These are phyloP conservation scores for Skeletonema grethae DNA, from an alignment of 108 stramenopile genomes.

Conservation along the genomic window DNA sequence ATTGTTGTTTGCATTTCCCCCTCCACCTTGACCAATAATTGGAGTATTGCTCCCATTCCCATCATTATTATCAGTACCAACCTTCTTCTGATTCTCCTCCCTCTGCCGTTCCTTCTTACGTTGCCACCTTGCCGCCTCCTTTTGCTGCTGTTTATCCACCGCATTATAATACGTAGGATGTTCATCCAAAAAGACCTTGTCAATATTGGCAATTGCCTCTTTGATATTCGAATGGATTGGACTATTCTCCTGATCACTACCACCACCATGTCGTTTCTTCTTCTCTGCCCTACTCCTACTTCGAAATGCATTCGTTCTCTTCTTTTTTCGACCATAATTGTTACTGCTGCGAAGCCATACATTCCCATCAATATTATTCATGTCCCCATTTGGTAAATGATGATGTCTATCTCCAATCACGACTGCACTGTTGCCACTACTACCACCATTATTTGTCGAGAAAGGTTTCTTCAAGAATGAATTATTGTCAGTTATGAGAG, in stretches of 20 bases:
- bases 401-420: constrained; percentile 11
- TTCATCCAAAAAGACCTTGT: constrained; percentile 26
- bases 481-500: not conserved
- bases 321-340: not conserved
- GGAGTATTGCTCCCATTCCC: not conserved
- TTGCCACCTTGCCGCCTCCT: not conserved
- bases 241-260: not conserved
- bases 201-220: constrained; percentile 38
- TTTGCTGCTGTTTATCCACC: not conserved
- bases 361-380: constrained; percentile 1
- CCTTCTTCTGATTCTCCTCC: not conserved
- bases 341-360: not conserved
- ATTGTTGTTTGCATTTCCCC: not conserved
- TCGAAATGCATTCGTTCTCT: not conserved
- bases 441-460: too few species aligned
- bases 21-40: not conserved
- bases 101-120: not conserved
- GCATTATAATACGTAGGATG: not conserved
- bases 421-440: not conserved
- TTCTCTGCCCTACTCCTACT: too few species aligned
- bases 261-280: not conserved
- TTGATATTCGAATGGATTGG: constrained; percentile 8
- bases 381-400: not conserved
- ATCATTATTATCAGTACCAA: not conserved
- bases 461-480: too few species aligned